Conservation (phyloP, 768 basidiomycete species). For the Lentinula aciculospora region DNA sequence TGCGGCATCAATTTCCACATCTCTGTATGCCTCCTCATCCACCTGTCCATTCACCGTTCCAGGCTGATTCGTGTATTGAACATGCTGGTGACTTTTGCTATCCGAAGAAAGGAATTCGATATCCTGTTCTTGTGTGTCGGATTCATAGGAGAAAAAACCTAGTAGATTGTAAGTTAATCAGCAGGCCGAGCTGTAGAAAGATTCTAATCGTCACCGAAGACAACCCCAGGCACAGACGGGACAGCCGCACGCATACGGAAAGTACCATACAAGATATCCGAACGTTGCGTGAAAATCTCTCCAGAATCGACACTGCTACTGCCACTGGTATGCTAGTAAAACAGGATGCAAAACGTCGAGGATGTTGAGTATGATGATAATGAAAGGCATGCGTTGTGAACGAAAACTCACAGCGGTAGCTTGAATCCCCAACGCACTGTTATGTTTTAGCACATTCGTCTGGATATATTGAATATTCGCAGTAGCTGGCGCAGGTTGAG, state of each 20-base stretch:
- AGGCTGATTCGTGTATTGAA: slow-evolving; percentile 14
- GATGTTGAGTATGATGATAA: too few species aligned
- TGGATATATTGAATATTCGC: slow-evolving; percentile 11
- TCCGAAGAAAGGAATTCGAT: slow-evolving; percentile 14
- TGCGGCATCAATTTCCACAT: slow-evolving; percentile 10
- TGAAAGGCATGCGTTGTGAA: too few species aligned
- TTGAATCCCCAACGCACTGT: slow-evolving; percentile 11
- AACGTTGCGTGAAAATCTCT: slow-evolving; percentile 13
- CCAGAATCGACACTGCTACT: slow-evolving; percentile 9
- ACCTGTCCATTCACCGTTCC: slow-evolving; percentile 6
- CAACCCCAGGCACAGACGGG: slow-evolving; percentile 12
- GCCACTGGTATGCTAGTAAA: not conserved
- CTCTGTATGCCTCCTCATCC: slow-evolving; percentile 9
- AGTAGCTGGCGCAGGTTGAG: slow-evolving; percentile 6
- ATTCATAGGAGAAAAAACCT: slow-evolving; percentile 14
- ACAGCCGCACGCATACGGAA: slow-evolving; percentile 15
- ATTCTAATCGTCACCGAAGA: slow-evolving; percentile 8
- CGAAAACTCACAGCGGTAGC: slow-evolving; percentile 10
- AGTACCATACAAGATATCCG: slow-evolving; percentile 11
- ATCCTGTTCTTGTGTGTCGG: slow-evolving; percentile 14
- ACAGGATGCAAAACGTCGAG: not conserved
- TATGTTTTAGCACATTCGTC: slow-evolving; percentile 8
- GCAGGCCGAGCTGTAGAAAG: not conserved
- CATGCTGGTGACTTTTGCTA: slow-evolving; percentile 9
- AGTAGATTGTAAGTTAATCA: not conserved